A percentile compares a stretch with the other conserved stretches of the same genome.
Evolutionary conservation across 2,329 filamentous ascomycete species (phyloP).

Genomic region (Diaporthe citri): DNA sequence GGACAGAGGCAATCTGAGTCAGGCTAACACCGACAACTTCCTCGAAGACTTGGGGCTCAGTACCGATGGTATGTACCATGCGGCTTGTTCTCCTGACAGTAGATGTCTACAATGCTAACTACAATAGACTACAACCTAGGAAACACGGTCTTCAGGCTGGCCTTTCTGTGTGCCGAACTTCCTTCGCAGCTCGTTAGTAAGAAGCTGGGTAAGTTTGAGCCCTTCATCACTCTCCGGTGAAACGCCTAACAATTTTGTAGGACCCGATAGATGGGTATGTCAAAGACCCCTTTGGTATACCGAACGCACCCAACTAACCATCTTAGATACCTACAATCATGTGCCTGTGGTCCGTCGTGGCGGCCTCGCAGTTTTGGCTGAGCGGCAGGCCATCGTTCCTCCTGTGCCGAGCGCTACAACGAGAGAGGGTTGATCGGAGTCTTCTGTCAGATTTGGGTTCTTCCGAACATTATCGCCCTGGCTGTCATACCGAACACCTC

Average conservation of each 20-base stretch:
- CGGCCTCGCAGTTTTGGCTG: slow-evolving; percentile 49
- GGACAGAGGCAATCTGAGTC: slow-evolving; percentile 59
- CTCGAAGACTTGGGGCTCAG: slow-evolving; percentile 49
- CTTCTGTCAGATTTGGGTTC: not conserved
- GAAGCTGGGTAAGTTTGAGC: slow-evolving; percentile 50
- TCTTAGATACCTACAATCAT: slow-evolving; percentile 51
- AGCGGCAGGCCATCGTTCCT: slow-evolving; percentile 48
- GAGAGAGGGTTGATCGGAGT: slow-evolving; percentile 14
- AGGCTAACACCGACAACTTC: slow-evolving; percentile 51
- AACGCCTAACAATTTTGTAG: not conserved
- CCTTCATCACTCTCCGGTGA: not conserved
- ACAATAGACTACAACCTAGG: slow-evolving; percentile 63
- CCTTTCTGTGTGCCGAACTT: slow-evolving; percentile 69
- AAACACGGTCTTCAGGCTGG: slow-evolving; percentile 66
- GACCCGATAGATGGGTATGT: slow-evolving; percentile 47
- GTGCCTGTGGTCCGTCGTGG: slow-evolving; percentile 51
- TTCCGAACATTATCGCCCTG: slow-evolving; percentile 5
- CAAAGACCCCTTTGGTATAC: rapidly evolving
- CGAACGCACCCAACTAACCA: not conserved
- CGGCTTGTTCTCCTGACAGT: too few relatives aligned
- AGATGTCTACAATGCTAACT: too few relatives aligned
- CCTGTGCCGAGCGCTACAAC: slow-evolving; percentile 43
- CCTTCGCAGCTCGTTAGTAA: slow-evolving; percentile 73
- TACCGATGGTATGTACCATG: slow-evolving; percentile 47
- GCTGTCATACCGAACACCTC: slow-evolving; percentile 6